phyloP scores from a whole-genome alignment of 2,329 filamentous ascomycete species.

The Penicillium concentricum region DNA sequence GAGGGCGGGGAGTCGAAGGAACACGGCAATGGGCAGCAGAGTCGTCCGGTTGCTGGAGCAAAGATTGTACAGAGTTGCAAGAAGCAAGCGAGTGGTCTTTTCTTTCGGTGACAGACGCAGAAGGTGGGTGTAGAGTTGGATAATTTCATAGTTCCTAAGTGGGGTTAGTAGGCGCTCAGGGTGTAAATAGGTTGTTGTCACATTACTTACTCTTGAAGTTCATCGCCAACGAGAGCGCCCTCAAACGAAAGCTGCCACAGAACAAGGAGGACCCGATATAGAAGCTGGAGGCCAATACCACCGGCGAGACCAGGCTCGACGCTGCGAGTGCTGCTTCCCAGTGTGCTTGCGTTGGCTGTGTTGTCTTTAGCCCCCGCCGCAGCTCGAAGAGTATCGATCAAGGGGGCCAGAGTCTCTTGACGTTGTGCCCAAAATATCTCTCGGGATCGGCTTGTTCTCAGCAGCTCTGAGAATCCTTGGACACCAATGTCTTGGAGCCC shows the following conservation, averaged over 20 bases:
- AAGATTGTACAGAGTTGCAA: constrained; percentile 87
- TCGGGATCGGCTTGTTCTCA: constrained; percentile 72
- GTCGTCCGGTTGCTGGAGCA: constrained; percentile 68
- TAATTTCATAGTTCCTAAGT: constrained; percentile 81
- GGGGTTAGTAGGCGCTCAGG: constrained; percentile 15
- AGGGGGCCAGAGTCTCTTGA: constrained; percentile 76
- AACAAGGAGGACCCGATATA: constrained; percentile 91
- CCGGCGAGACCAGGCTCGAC: constrained; percentile 65
- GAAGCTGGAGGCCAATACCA: constrained; percentile 83
- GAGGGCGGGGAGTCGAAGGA: constrained; percentile 72
- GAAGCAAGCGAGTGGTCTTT: constrained; percentile 88
- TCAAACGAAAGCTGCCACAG: constrained; percentile 98
- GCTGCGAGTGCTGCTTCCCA: constrained; percentile 61
- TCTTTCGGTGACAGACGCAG: constrained; percentile 92
- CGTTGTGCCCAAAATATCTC: constrained; percentile 88
- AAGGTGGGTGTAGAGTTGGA: constrained; percentile 88
- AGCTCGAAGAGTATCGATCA: constrained; percentile 75
- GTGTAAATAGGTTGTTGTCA: background rate
- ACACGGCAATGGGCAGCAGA: constrained; percentile 77
- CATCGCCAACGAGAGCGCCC: constrained; percentile 65
- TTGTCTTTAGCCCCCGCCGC: constrained; percentile 73
- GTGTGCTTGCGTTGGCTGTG: constrained; percentile 62
- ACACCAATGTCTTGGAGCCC: constrained; percentile 95
- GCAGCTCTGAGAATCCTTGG: constrained; percentile 80
- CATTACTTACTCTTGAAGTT: constrained; percentile 61